Base-by-base conservation (phyloP, 2,329 filamentous ascomycete genomes). In the Alternaria brassicicola region DNA sequence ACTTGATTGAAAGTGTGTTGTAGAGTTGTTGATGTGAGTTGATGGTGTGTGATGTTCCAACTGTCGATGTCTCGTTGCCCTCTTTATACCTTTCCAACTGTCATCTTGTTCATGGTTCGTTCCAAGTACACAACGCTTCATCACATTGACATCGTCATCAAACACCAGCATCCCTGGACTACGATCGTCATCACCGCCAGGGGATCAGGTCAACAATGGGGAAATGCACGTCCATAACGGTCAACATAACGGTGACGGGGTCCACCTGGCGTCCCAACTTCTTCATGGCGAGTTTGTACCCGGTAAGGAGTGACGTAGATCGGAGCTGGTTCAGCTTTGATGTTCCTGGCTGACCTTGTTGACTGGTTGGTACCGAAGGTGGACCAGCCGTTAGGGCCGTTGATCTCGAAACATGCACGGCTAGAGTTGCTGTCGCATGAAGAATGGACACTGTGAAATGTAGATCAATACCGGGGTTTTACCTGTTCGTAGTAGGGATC, bases 71-170 rank as follows among this genome's bases (percentile, higher is more conserved):
- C 54, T 41, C 30, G 31, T 36, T 55, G 49, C 39, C 43, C 65
- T 73, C 65, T 72, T 75, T 76, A 76, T 76, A 76, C 69, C 42
- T 70, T 57, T 64, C 31, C 42, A 41, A 33, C 25, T 23, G 17
- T 26, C 36, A 41, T 38, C 54, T 36, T 47, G 21, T 49, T 35
- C 45, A 62, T 48, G 48, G 47, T 57, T 50, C 21, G 25, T 39
- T 61, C 30, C 57, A 60, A 63, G 48, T 48, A 49, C 23, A 25
- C 25, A 17, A 50, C 28, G 28, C 51, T 38, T 35, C 26, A 42
- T 36, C 59, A 43, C 54, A 41, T 58, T 52, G 47, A 50, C 64
- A 52, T 69, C 71, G 70, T 75, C 69, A 74, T 75, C 59, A 50
- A 55, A 17, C 47, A 59, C 17, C 50, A n/a, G 55, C 31, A 51